These are phyloP conservation scores for Gaeumannomyces tritici DNA, from an alignment of 2,329 filamentous ascomycete species.

Conservation along the genomic window DNA sequence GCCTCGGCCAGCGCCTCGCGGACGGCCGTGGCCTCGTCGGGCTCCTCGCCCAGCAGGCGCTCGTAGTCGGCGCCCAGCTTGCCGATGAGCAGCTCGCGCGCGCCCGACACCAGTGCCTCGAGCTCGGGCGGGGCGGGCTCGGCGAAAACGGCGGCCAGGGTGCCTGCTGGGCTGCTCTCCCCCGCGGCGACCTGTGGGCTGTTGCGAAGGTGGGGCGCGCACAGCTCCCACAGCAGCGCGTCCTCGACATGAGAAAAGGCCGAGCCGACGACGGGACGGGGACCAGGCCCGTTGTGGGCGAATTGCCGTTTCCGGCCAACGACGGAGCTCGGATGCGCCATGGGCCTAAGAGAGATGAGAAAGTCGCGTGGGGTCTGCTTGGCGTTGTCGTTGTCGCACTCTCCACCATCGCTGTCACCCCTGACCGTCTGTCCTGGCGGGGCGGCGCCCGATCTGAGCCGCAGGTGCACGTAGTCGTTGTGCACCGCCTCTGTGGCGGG, in stretches of 20 bases:
- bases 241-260: constrained; percentile 42
- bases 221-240: constrained; percentile 41
- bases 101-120: constrained; percentile 24
- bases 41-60: constrained; percentile 35
- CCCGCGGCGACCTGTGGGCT: constrained; percentile 5
- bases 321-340: constrained; percentile 36
- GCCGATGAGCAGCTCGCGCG: constrained; percentile 22
- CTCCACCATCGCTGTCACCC: constrained; percentile 7
- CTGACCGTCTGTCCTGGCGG: constrained; percentile 7
- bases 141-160: constrained; percentile 11
- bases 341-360: constrained; percentile 41
- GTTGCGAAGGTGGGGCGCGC: constrained; percentile 22
- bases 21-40: neutral
- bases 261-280: constrained; percentile 8
- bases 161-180: neutral
- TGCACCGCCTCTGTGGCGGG: constrained; percentile 37
- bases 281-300: constrained; percentile 11
- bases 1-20: constrained; percentile 14
- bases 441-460: constrained; percentile 26
- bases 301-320: constrained; percentile 31
- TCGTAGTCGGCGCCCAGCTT: constrained; percentile 30
- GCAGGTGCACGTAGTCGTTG: constrained; percentile 51
- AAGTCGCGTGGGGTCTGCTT: constrained; percentile 25
- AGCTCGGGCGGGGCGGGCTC: constrained; percentile 26
- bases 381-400: constrained; percentile 16